A percentile compares a stretch with the other conserved stretches of the same genome.
These are phyloP conservation scores for Haplosporangium sp. DNA, from an alignment of 371 early-diverging fungal genomes.

Conservation along the genomic window DNA sequence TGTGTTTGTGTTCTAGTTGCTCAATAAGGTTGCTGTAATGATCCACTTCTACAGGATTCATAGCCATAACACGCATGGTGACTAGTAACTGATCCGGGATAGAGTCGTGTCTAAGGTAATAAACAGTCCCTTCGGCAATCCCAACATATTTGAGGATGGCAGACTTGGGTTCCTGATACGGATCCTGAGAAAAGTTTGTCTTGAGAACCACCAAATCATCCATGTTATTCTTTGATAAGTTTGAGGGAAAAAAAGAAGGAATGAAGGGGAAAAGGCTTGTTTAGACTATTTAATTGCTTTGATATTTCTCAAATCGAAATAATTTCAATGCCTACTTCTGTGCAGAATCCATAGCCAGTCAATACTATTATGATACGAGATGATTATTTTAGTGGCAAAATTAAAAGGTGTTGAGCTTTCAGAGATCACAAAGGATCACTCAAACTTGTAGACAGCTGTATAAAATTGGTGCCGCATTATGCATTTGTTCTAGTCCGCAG, in stretches of 20 bases:
- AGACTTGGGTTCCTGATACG: constrained; percentile 59
- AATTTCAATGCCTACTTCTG: constrained; percentile 52
- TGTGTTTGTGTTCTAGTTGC: constrained; percentile 7
- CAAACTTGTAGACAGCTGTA: neutral
- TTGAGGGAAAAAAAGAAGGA: neutral
- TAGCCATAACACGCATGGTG: constrained; percentile 72
- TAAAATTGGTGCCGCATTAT: neutral
- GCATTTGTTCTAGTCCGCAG: neutral
- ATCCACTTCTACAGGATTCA: constrained; percentile 64
- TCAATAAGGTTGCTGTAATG: constrained; percentile 24
- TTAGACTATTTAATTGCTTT: constrained; percentile 15
- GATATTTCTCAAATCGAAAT: no score
- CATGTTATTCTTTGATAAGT: constrained; percentile 56
- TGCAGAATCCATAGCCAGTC: constrained; percentile 69
- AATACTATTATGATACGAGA: constrained; percentile 11
- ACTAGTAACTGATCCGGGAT: constrained; percentile 62
- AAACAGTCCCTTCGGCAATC: constrained; percentile 43
- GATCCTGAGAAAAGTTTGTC: constrained; percentile 71
- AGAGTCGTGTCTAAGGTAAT: constrained; percentile 60
- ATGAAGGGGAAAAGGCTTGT: no score
- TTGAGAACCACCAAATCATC: constrained; percentile 64
- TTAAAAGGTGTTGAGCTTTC: neutral
- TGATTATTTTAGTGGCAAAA: neutral
- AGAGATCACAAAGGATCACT: constrained; percentile 3
- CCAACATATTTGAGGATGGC: constrained; percentile 58